phyloP scores from a whole-genome alignment of 352 stramenopile species.

The Phytophthora pseudosyringae region DNA sequence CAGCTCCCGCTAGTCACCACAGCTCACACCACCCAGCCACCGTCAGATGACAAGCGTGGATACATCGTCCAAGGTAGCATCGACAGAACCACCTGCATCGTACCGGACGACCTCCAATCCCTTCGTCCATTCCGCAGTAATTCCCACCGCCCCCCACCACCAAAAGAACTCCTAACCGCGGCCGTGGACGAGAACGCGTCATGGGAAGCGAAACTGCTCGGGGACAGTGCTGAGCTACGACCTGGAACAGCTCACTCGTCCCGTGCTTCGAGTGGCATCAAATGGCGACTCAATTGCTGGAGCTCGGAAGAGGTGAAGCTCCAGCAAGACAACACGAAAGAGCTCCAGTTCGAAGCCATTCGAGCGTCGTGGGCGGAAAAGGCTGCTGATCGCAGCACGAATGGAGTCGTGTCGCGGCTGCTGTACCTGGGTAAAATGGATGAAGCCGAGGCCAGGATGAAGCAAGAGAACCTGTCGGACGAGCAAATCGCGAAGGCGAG shows the following conservation, averaged over 20 bases:
- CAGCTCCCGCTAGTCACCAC: conserved; percentile 57
- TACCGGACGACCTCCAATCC: conserved; percentile 54
- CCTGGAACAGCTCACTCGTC: conserved; percentile 19
- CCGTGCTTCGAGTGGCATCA: conserved; percentile 20
- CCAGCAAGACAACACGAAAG: conserved; percentile 60
- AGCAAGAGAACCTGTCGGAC: conserved; percentile 47
- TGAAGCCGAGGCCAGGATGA: conserved; percentile 45
- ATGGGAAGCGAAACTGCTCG: conserved; percentile 1
- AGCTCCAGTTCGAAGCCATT: conserved; percentile 60
- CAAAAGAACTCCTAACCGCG: conserved; percentile 3
- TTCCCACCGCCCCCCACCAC: not conserved
- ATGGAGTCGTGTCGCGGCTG: conserved; percentile 56
- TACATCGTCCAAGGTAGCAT: conserved; percentile 79
- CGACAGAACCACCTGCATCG: conserved; percentile 54
- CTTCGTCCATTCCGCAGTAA: conserved; percentile 60
- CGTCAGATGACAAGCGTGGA: conserved; percentile 31
- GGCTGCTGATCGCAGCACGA: conserved; percentile 60
- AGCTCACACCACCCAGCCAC: conserved; percentile 10
- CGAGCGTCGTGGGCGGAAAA: conserved; percentile 57
- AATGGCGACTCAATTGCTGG: conserved; percentile 69
- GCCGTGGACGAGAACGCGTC: conserved; percentile 21
- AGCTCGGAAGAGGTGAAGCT: conserved; percentile 69
- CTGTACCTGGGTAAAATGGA: conserved; percentile 55
- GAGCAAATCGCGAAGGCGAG: conserved; percentile 51
- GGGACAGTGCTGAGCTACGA: not conserved